Evolutionary conservation across 345 rosid genomes (phyloP), one percentile per base, ranked within the genome.

Genomic region (Lepidium aucheri): DNA sequence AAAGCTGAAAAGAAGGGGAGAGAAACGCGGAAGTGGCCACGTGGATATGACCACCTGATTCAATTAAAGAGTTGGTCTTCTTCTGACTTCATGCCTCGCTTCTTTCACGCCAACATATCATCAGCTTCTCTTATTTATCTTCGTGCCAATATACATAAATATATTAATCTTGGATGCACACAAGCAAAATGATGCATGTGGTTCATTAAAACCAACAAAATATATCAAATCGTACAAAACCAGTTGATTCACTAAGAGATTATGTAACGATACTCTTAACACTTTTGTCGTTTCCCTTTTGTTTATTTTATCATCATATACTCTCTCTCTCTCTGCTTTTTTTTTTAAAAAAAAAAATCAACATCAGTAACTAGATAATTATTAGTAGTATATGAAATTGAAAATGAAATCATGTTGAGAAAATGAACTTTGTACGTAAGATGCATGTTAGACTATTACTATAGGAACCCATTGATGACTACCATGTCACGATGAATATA

Each of bases 161-260:
- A 20, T n/a, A 20, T 20, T 20, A 20, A 20, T 20, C 22, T 20
- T 18, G 28, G 14, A 12, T 42, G 11, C 46, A 33, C 43, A 34
- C 47, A 16, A 70, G 47, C n/a, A 53, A 70, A 62, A 70, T 45
- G 49, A 53, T 35, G 65, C 56, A 44, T 16, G 62, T 39, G 34
- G 20, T 20, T 7, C 33, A 56, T 63, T 63, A 54, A 55, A 54
- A 11, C 57, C 69, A 45, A 45, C 49, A 62, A 44, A 35, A 45
- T 44, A 45, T 44, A 55, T 64, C 44, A 72, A 30, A 64, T 63
- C 9, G 64, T 63, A 45, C 69, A 8, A 63, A 71, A 54, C 52
- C 38, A 63, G 70, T 65, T 50, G 76, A 65, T 73, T 73, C 72
- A 51, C 55, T 42, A 22, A 65, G 71, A 72, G 71, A 72, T 65